Evolutionary conservation across 192 early-diverging fungal species (phyloP), one percentile per base, ranked within the genome.

Genomic region (Coemansia umbellata): DNA sequence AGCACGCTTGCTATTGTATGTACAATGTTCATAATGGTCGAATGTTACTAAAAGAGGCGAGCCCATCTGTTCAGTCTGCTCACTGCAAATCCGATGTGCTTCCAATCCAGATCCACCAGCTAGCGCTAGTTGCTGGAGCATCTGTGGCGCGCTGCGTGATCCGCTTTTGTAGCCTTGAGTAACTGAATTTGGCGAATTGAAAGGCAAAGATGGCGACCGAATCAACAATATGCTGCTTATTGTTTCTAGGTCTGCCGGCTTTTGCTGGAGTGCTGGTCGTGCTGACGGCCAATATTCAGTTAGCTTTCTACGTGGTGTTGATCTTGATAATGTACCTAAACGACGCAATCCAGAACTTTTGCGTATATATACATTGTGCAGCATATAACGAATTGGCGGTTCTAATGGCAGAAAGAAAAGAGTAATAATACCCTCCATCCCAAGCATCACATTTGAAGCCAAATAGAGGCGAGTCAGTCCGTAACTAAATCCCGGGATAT

Each of bases 321-420:
- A 8, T 23, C 57, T 49, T 5, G 47, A 35, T 15, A 51, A 27
- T 1, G 69, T 72, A 31, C 62, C 49, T 26, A 64, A 50, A 22
- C 62, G 55, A 7, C 50, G 52, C 30, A 71, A 19, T 33, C 55
- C 61, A 0, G 51, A 55, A 33, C 55, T 63, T 24, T 55, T 48
- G 7, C 58, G 69, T 45, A 53, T 24, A 51, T 72, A 72, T 58
- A 61, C 55, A 11, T 37, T 56, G 17, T 58, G 53, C 28, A 72
- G 58, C 69, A 72, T 72, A 15, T 65, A 54, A 17, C 69, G 42
- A 33, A 74, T 74, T 5, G 71, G 71, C 33, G 71, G 71, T 42
- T 74, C 71, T 13, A 74, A 50, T 6, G 71, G 71, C 41, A 74
- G 49, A 10, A 74, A 63, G 31, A 58, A 58, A 23, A 74, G 43